A percentile compares a stretch with the other conserved stretches of the same genome.
These are phyloP conservation scores for Theileria sp. DNA, from an alignment of 169 alveolate genomes.

Conservation along the genomic window DNA sequence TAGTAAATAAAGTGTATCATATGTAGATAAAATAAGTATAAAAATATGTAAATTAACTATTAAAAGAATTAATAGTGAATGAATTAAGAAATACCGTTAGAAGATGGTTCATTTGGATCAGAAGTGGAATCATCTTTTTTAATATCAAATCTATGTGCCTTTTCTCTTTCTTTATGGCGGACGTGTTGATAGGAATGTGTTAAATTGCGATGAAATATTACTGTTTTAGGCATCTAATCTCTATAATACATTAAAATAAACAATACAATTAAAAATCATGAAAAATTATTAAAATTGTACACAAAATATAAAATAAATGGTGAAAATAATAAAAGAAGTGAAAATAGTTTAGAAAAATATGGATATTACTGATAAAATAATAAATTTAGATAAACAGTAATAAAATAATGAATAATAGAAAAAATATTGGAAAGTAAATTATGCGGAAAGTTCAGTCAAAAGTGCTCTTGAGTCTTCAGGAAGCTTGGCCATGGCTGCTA, in stretches of 20 bases:
- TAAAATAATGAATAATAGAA: no score
- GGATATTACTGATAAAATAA: not conserved
- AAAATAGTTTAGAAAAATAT: not conserved
- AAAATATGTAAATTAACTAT: not conserved
- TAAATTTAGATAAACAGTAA: no score
- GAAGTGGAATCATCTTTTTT: conserved; percentile 51
- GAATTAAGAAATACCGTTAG: conserved; percentile 2
- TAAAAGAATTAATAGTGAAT: not conserved
- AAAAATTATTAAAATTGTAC: not conserved
- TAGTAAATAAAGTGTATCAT: not conserved
- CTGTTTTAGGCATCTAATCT: conserved; percentile 34
- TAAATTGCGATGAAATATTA: conserved; percentile 47
- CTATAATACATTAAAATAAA: not conserved
- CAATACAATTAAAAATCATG: not conserved
- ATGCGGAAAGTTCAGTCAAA: conserved; percentile 36
- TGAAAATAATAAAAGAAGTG: not conserved
- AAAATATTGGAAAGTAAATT: not conserved
- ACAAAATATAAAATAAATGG: not conserved
- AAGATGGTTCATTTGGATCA: not conserved
- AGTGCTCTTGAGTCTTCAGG: conserved; percentile 53
- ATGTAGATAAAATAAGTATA: not conserved
- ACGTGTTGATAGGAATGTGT: conserved; percentile 42
- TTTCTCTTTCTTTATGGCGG: conserved; percentile 58
- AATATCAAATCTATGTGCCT: conserved; percentile 63
- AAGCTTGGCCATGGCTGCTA: conserved; percentile 54